A percentile compares a stretch with the other conserved stretches of the same genome.
Evolutionary conservation across 768 basidiomycete species (phyloP).

Genomic region (Tricholoma flavovirens): DNA sequence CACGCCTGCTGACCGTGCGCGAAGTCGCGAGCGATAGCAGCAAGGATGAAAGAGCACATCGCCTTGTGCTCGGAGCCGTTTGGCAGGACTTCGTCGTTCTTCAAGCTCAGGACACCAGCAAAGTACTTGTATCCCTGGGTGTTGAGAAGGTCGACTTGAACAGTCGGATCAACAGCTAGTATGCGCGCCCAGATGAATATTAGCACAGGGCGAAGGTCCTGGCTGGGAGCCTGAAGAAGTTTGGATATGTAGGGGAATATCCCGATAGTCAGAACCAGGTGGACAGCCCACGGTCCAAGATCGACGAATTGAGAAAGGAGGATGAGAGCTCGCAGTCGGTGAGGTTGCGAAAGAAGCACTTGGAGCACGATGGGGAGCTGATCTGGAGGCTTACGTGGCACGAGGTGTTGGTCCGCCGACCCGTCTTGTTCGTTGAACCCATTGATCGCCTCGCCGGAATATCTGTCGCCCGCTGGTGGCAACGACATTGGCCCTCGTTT

Average conservation of each 20-base stretch:
- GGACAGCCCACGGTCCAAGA: constrained; percentile 97
- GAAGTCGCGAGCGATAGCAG: constrained; percentile 85
- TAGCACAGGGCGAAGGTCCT: constrained; percentile 92
- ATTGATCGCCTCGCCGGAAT: constrained; percentile 10
- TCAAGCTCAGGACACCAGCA: constrained; percentile 64
- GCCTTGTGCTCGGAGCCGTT: constrained; percentile 95
- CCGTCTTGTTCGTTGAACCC: constrained; percentile 11
- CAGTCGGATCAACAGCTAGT: constrained; percentile 90
- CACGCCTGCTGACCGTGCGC: constrained; percentile 84
- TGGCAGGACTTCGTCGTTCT: constrained; percentile 71
- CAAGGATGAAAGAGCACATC: constrained; percentile 97
- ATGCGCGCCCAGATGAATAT: constrained; percentile 99
- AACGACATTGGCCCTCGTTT: constrained; percentile 71
- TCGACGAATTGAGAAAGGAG: constrained; percentile 97
- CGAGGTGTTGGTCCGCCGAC: constrained; percentile 41
- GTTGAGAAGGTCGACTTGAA: constrained; percentile 84
- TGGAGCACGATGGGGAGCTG: constrained; percentile 97
- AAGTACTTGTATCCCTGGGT: constrained; percentile 85
- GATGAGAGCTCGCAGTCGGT: constrained; percentile 91
- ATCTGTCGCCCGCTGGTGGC: constrained; percentile 41
- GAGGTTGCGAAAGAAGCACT: constrained; percentile 92
- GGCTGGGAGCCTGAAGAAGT: constrained; percentile 89
- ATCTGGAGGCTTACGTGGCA: constrained; percentile 89
- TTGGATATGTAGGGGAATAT: constrained; percentile 99
- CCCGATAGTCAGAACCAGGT: constrained; percentile 91